Conservation (phyloP, 768 basidiomycete species). For the Asterophora lycoperdoides region DNA sequence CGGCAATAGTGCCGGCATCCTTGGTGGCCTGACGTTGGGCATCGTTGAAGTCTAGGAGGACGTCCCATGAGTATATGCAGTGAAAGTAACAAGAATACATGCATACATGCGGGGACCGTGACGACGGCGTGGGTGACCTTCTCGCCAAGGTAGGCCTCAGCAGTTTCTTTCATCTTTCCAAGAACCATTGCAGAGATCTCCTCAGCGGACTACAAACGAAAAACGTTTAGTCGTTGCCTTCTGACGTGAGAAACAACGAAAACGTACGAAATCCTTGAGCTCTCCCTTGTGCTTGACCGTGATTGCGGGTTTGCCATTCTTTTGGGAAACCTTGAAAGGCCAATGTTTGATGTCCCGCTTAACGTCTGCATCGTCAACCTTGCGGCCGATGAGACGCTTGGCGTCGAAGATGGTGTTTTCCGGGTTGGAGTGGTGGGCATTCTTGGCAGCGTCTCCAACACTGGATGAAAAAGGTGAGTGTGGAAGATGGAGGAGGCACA, state of each 20-base stretch:
- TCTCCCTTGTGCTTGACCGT: conserved; percentile 77
- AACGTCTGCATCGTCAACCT: conserved; percentile 75
- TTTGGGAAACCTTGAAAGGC: conserved; percentile 82
- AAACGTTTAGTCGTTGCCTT: too few relatives aligned
- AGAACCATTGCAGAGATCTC: conserved; percentile 96
- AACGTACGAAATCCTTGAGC: conserved; percentile 75
- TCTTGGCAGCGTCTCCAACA: conserved; percentile 96
- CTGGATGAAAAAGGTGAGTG: conserved; percentile 28
- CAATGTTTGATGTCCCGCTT: conserved; percentile 86
- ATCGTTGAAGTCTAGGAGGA: conserved; percentile 86
- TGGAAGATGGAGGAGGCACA: not conserved
- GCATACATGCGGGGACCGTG: conserved; percentile 88
- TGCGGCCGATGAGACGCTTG: conserved; percentile 91
- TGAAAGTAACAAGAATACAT: conserved; percentile 21
- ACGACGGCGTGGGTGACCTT: conserved; percentile 97
- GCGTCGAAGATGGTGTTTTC: conserved; percentile 95
- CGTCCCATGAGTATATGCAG: not conserved
- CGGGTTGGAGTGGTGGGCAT: conserved; percentile 90
- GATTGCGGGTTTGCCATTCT: conserved; percentile 76
- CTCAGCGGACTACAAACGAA: conserved; percentile 68
- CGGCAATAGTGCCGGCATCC: conserved; percentile 93
- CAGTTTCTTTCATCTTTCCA: conserved; percentile 98
- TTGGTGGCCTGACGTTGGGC: conserved; percentile 99
- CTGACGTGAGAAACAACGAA: too few relatives aligned
- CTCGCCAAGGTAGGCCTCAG: conserved; percentile 94